Evolutionary conservation across 805 yeast genomes (phyloP).

Genomic region (Ogataea parapolymorpha): DNA sequence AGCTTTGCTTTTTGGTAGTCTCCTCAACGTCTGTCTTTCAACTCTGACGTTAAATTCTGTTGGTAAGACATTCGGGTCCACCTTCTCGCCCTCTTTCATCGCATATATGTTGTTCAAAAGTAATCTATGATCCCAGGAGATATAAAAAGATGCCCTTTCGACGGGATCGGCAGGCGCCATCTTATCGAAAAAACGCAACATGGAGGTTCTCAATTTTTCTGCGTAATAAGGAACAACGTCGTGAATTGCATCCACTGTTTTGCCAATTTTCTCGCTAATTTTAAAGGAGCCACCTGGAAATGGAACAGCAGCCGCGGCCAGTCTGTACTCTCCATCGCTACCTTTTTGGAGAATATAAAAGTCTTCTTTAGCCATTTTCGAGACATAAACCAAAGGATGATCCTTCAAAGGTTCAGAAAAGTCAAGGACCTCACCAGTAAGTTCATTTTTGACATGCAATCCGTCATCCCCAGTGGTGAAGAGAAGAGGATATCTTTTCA

Average conservation of each 20-base stretch:
- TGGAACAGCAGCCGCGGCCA: constrained; percentile 73
- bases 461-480: constrained; percentile 52
- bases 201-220: constrained; percentile 59
- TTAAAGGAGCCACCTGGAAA: constrained; percentile 79
- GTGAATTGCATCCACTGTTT: constrained; percentile 60
- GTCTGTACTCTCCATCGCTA: constrained; percentile 56
- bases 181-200: constrained; percentile 70
- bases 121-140: constrained; percentile 69
- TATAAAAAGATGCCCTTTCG: constrained; percentile 73
- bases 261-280: constrained; percentile 56
- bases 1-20: constrained; percentile 62
- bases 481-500: constrained; percentile 58
- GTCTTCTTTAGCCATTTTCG: constrained; percentile 74
- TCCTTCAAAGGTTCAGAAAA: constrained; percentile 57
- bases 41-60: constrained; percentile 63
- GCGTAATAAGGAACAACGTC: constrained; percentile 67
- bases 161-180: constrained; percentile 61
- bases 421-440: constrained; percentile 61
- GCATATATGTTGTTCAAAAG: constrained; percentile 55
- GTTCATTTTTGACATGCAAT: constrained; percentile 51
- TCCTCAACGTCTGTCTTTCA: constrained; percentile 68
- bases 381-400: constrained; percentile 59
- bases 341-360: constrained; percentile 58
- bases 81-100: constrained; percentile 41
- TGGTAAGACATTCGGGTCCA: constrained; percentile 42